Conservation (phyloP, 345 rosid species). For the Nephelium lappaceum region DNA sequence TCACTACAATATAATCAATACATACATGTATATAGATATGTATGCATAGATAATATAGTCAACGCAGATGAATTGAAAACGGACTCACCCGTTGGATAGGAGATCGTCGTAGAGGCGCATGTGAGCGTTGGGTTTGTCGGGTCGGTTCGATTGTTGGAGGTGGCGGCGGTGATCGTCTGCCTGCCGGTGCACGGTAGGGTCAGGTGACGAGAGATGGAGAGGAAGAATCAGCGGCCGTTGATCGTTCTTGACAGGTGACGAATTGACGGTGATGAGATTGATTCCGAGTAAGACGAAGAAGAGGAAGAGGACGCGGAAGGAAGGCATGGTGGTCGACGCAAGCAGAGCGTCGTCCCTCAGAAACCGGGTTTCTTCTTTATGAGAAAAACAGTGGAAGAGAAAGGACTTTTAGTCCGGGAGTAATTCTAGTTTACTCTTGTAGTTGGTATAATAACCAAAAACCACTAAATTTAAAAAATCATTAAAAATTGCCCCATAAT, state of each 20-base stretch:
- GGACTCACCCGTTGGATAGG: conserved; percentile 58
- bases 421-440: too few species aligned
- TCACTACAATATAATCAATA: background rate
- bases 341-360: background rate
- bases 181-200: conserved; percentile 43
- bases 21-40: background rate
- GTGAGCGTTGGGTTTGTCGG: conserved; percentile 58
- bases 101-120: conserved; percentile 88
- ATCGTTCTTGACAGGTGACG: conserved; percentile 10
- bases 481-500: too few species aligned
- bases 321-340: conserved; percentile 8
- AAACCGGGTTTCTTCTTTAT: background rate
- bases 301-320: conserved; percentile 23
- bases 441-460: too few species aligned
- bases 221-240: conserved; percentile 63
- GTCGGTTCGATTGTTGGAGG: conserved; percentile 61
- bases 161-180: conserved; percentile 60
- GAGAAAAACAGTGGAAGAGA: background rate
- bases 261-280: conserved; percentile 25
- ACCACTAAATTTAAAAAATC: too few species aligned
- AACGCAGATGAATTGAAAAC: conserved; percentile 1
- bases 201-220: conserved; percentile 49
- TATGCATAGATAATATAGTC: background rate
- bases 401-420: too few species aligned
- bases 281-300: conserved; percentile 13